These are phyloP conservation scores for Corylus americana DNA, from an alignment of 306 rosid species.

Conservation along the genomic window DNA sequence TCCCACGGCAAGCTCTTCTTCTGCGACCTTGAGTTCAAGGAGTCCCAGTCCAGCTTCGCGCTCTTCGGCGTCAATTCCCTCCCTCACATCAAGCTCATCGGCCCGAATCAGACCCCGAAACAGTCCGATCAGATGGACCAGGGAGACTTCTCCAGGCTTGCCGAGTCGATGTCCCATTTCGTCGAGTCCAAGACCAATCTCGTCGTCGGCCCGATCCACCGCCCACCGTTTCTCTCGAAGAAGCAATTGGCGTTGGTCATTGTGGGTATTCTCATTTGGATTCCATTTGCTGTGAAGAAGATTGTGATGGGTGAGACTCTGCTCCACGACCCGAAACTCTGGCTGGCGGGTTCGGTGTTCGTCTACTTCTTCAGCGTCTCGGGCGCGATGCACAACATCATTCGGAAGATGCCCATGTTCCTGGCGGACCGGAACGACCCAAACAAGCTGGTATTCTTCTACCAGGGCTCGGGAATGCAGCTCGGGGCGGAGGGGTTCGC, in stretches of 20 bases:
- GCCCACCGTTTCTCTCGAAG: constrained; percentile 68
- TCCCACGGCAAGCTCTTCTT: constrained; percentile 65
- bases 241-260: constrained; percentile 44
- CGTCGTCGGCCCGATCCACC: constrained; percentile 72
- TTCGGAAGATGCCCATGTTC: constrained; percentile 93
- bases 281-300: constrained; percentile 55
- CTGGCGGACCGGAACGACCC: constrained; percentile 79
- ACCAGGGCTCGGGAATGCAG: constrained; percentile 99
- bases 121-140: constrained; percentile 82
- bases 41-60: constrained; percentile 65
- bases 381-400: constrained; percentile 92
- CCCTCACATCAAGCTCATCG: constrained; percentile 76
- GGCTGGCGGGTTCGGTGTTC: constrained; percentile 76
- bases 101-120: constrained; percentile 55
- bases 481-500: constrained; percentile 96
- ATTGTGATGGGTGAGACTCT: constrained; percentile 61
- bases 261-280: constrained; percentile 39
- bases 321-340: constrained; percentile 66
- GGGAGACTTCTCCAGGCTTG: constrained; percentile 72
- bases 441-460: constrained; percentile 67
- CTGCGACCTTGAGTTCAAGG: constrained; percentile 78
- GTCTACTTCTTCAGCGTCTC: constrained; percentile 91
- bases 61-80: constrained; percentile 81
- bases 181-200: constrained; percentile 65
- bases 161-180: constrained; percentile 88